Conservation (phyloP, 1,139 yeast species). For the Yamadazyma buinensis region DNA sequence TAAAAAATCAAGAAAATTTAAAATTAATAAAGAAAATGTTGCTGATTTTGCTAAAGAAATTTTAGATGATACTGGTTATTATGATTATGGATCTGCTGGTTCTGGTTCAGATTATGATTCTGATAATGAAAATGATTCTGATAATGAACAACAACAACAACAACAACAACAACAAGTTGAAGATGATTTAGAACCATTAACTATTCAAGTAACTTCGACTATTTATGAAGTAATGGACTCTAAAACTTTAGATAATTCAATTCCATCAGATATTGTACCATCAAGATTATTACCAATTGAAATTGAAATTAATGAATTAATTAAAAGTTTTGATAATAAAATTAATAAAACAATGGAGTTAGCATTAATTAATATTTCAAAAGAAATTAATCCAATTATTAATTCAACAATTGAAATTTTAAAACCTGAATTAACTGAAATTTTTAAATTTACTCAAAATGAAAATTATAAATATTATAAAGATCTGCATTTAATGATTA, state of each 20-base stretch:
- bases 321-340: slow-evolving; percentile 30
- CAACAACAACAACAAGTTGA: no score
- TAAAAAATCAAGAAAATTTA: slow-evolving; percentile 1
- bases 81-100: slow-evolving; percentile 6
- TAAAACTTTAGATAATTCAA: no score
- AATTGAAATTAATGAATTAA: slow-evolving; percentile 16
- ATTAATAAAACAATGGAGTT: slow-evolving; percentile 40
- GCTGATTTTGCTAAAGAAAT: slow-evolving; percentile 22
- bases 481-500: slow-evolving; percentile 42
- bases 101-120: slow-evolving; percentile 1
- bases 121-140: not conserved
- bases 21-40: slow-evolving; percentile 10
- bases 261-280: slow-evolving; percentile 25
- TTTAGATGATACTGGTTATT: slow-evolving; percentile 13
- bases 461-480: slow-evolving; percentile 43
- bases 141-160: no score
- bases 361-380: slow-evolving; percentile 39
- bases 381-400: slow-evolving; percentile 37
- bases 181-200: slow-evolving; percentile 20
- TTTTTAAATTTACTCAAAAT: slow-evolving; percentile 41
- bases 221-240: slow-evolving; percentile 17
- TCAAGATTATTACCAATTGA: slow-evolving; percentile 16
- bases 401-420: slow-evolving; percentile 27
- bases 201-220: slow-evolving; percentile 28
- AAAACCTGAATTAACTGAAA: slow-evolving; percentile 34